phyloP scores from a whole-genome alignment of 2,329 filamentous ascomycete genomes.

The Dactylellina sp. region DNA sequence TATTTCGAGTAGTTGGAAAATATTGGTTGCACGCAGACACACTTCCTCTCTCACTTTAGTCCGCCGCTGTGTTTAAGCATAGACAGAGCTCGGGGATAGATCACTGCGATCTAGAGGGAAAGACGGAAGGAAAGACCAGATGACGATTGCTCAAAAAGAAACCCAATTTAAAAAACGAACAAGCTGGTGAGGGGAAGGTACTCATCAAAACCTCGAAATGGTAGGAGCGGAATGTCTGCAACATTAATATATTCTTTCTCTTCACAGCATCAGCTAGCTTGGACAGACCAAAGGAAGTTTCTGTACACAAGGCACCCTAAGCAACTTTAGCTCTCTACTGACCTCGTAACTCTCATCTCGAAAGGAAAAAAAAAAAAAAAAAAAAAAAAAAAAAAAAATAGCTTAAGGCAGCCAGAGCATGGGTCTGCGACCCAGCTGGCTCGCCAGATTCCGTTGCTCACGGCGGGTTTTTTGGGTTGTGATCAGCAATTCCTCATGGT shows the following conservation, averaged over 20 bases:
- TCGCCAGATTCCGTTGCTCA: slow-evolving; percentile 26
- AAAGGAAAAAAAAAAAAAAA: slow-evolving; percentile 15
- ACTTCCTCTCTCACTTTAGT: too few species aligned
- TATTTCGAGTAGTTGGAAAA: too few species aligned
- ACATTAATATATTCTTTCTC: slow-evolving; percentile 31
- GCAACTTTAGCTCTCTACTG: slow-evolving; percentile 8
- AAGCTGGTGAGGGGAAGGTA: slow-evolving; percentile 5
- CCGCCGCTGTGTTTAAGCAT: not conserved
- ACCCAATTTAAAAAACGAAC: too few species aligned
- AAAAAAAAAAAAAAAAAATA: not conserved
- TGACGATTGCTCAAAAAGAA: not conserved
- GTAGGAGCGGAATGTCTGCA: slow-evolving; percentile 47
- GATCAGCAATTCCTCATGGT: slow-evolving; percentile 37
- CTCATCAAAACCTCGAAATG: slow-evolving; percentile 33
- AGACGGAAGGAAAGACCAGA: not conserved
- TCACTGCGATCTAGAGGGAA: not conserved
- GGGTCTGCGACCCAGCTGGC: slow-evolving; percentile 22
- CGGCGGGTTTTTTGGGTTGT: slow-evolving; percentile 33
- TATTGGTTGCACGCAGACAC: too few species aligned
- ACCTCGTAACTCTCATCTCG: slow-evolving; percentile 35
- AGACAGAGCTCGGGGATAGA: slow-evolving; percentile 5
- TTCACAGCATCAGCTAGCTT: slow-evolving; percentile 11
- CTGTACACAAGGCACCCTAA: slow-evolving; percentile 11
- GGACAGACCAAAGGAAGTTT: slow-evolving; percentile 3
- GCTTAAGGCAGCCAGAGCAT: slow-evolving; percentile 34